Evolutionary conservation across 345 rosid genomes (phyloP).

Genomic region (Eucalyptus cladocalyx): DNA sequence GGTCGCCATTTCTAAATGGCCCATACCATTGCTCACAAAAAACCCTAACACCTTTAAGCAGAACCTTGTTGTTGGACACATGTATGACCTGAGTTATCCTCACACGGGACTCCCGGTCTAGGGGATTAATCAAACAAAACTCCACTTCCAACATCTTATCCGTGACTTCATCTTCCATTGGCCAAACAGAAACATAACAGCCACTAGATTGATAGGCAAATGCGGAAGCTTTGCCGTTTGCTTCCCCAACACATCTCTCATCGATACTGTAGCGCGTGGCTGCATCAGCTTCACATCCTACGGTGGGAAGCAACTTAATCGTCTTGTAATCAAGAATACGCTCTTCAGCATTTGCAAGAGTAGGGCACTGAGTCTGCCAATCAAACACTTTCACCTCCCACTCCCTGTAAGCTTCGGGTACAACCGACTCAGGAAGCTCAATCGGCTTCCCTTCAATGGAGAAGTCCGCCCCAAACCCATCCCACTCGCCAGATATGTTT

Average conservation of each 20-base stretch:
- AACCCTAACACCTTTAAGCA: slow-evolving; percentile 35
- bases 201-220: slow-evolving; percentile 72
- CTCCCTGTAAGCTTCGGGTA: slow-evolving; percentile 87
- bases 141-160: slow-evolving; percentile 43
- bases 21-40: slow-evolving; percentile 86
- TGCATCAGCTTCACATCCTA: slow-evolving; percentile 98
- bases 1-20: slow-evolving; percentile 80
- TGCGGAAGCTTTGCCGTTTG: slow-evolving; percentile 14
- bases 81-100: slow-evolving; percentile 48
- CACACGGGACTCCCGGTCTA: slow-evolving; percentile 70
- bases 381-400: slow-evolving; percentile 96
- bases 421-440: slow-evolving; percentile 78
- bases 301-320: slow-evolving; percentile 88
- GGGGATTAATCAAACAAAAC: slow-evolving; percentile 75
- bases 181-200: slow-evolving; percentile 70
- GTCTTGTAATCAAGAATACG: slow-evolving; percentile 33
- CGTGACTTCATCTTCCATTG: slow-evolving; percentile 6
- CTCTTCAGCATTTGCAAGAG: slow-evolving; percentile 47
- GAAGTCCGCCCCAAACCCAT: slow-evolving; percentile 90
- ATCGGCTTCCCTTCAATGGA: slow-evolving; percentile 49
- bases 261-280: slow-evolving; percentile 63
- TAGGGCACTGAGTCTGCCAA: slow-evolving; percentile 99
- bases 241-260: slow-evolving; percentile 30
- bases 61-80: slow-evolving; percentile 15
- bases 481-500: slow-evolving; percentile 93